A percentile compares a stretch with the other conserved stretches of the same genome.
Conservation (phyloP, 2,329 filamentous ascomycete genomes). For the Fusarium denticulatum region DNA sequence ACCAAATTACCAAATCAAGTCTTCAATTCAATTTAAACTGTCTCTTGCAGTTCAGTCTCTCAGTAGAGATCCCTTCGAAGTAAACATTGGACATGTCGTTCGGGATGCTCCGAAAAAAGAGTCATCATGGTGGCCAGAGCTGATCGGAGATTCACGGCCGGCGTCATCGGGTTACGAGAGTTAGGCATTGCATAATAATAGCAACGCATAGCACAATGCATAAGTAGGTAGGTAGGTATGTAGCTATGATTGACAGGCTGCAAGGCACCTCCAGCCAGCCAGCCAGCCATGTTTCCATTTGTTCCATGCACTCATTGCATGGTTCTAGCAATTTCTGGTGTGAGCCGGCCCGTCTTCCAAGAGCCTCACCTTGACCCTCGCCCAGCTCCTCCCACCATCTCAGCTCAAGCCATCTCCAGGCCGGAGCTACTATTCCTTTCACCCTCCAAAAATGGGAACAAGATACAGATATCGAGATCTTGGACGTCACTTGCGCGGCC, state of each 20-base stretch:
- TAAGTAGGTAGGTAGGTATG: neutral
- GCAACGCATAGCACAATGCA: neutral
- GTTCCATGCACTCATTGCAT: constrained; percentile 28
- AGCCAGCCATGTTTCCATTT: neutral
- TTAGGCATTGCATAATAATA: constrained; percentile 3
- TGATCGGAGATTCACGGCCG: constrained; percentile 4
- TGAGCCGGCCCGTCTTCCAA: constrained; percentile 40
- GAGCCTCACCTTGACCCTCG: constrained; percentile 6
- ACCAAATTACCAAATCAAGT: neutral
- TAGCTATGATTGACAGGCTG: constrained; percentile 14
- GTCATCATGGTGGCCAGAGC: constrained; percentile 7
- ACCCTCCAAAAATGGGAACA: constrained; percentile 18
- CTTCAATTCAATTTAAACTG: neutral
- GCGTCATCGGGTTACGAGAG: constrained; percentile 8
- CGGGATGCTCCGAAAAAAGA: constrained; percentile 2
- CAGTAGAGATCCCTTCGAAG: neutral
- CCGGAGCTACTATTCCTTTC: constrained; percentile 31
- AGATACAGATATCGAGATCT: constrained; percentile 36
- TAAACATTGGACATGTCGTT: neutral
- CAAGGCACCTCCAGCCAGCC: constrained; percentile 19
- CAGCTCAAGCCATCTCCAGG: constrained; percentile 2
- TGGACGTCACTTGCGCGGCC: constrained; percentile 23
- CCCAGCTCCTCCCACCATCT: constrained; percentile 31
- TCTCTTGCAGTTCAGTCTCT: neutral
- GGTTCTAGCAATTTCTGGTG: constrained; percentile 36